Evolutionary conservation across 345 rosid species (phyloP).

Genomic region (Sisymbrium altissimum): DNA sequence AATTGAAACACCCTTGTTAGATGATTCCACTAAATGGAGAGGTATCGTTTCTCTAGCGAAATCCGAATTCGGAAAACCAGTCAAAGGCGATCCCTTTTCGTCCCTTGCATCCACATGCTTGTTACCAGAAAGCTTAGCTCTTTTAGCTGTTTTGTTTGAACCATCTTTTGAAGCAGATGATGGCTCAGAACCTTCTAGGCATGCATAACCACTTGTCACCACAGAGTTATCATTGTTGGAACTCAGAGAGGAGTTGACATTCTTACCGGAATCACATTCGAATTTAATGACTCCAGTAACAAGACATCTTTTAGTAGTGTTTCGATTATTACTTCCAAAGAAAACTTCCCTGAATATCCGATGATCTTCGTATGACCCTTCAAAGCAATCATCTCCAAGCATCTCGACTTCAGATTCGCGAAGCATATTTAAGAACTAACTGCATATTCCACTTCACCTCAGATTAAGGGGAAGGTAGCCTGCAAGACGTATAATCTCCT

Average conservation of each 20-base stretch:
- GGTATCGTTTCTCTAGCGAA: constrained; percentile 30
- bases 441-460: constrained; percentile 25
- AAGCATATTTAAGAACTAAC: constrained; percentile 39
- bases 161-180: constrained; percentile 34
- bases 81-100: constrained; percentile 22
- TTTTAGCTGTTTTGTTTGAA: constrained; percentile 43
- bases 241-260: constrained; percentile 36
- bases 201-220: constrained; percentile 48
- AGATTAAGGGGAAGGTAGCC: constrained; percentile 3
- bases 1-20: constrained; percentile 52
- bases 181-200: constrained; percentile 32
- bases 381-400: constrained; percentile 49
- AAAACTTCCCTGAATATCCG: constrained; percentile 53
- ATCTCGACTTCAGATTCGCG: constrained; percentile 30
- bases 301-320: constrained; percentile 44
- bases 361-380: constrained; percentile 57
- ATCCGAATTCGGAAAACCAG: constrained; percentile 30
- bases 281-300: constrained; percentile 47
- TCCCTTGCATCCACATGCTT: constrained; percentile 25
- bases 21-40: constrained; percentile 61
- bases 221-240: constrained; percentile 62
- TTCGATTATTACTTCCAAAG: constrained; percentile 42
- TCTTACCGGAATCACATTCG: constrained; percentile 44
- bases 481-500: too few species aligned
- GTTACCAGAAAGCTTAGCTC: constrained; percentile 44